Evolutionary conservation across 208 protist species (phyloP).

Genomic region (Wallacemonas sp.): DNA sequence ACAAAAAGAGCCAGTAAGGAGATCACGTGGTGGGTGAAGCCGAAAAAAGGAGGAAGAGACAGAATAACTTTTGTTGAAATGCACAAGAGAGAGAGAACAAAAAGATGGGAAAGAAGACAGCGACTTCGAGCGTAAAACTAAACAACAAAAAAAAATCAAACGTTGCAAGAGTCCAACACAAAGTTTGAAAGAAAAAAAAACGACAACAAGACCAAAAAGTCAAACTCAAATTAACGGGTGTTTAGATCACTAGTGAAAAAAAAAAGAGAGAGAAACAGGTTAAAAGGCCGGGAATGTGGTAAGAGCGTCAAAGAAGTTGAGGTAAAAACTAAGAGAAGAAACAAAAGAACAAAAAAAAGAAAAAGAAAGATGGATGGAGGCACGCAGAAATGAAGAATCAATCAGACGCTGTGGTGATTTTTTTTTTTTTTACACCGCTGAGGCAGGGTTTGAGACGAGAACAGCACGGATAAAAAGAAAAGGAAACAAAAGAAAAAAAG

Average conservation of each 20-base stretch:
- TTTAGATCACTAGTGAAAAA: not conserved
- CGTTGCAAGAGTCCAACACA: not conserved
- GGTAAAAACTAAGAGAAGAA: conserved; percentile 9
- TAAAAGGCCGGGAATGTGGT: conserved; percentile 1
- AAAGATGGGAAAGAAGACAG: not conserved
- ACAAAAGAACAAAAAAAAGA: conserved; percentile 11
- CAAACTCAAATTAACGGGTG: no score
- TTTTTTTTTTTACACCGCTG: not conserved
- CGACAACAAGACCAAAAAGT: not conserved
- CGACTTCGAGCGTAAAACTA: no score
- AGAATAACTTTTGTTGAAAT: not conserved
- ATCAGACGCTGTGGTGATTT: no score
- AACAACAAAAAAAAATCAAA: not conserved
- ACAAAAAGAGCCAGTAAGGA: conserved; percentile 1
- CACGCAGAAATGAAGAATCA: no score
- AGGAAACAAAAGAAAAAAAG: conserved; percentile 13
- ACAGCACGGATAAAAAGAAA: not conserved
- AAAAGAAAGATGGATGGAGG: not conserved
- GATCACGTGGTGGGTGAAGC: not conserved
- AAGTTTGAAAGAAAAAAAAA: conserved; percentile 5
- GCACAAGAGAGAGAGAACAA: not conserved
- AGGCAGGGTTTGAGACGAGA: not conserved
- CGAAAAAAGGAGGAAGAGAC: not conserved
- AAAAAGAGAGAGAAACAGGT: no score
- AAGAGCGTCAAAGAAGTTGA: conserved; percentile 3